Evolutionary conservation across 2,329 filamentous ascomycete genomes (phyloP).

Genomic region (Alternaria consortialis): DNA sequence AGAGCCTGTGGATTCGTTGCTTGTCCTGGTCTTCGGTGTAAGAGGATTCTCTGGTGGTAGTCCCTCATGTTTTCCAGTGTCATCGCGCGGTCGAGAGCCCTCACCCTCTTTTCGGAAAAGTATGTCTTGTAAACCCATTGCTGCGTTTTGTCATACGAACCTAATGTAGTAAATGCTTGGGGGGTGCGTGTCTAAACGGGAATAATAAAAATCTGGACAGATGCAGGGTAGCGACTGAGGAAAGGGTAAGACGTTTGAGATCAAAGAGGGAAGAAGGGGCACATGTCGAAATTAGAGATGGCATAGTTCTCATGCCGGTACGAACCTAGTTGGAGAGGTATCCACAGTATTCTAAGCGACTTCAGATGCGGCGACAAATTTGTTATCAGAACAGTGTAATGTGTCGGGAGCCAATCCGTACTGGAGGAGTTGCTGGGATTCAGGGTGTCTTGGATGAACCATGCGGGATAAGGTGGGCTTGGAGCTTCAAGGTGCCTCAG

Average conservation of each 20-base stretch:
- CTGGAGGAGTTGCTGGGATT: background rate
- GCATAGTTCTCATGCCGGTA: background rate
- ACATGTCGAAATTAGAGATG: background rate
- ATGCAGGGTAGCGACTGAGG: background rate
- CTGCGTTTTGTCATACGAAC: background rate
- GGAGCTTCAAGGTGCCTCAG: background rate
- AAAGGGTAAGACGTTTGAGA: background rate
- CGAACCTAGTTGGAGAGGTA: background rate
- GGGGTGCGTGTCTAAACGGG: background rate
- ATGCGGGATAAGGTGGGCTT: background rate
- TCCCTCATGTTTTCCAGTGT: background rate
- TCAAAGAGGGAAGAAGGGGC: background rate
- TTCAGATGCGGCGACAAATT: background rate
- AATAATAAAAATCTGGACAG: background rate
- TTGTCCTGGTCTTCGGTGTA: background rate
- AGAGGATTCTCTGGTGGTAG: conserved; percentile 2
- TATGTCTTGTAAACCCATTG: background rate
- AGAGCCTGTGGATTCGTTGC: background rate
- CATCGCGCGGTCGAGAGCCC: background rate
- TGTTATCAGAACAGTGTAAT: background rate
- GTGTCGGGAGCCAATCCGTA: background rate
- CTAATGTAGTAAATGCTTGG: background rate
- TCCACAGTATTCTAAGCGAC: background rate
- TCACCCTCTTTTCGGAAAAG: background rate
- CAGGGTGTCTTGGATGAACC: background rate